Percentiles rank a stretch among this genome's conserved stretches.
Evolutionary conservation across 2,329 filamentous ascomycete species (phyloP).

Genomic region (Mariannaea sp.): DNA sequence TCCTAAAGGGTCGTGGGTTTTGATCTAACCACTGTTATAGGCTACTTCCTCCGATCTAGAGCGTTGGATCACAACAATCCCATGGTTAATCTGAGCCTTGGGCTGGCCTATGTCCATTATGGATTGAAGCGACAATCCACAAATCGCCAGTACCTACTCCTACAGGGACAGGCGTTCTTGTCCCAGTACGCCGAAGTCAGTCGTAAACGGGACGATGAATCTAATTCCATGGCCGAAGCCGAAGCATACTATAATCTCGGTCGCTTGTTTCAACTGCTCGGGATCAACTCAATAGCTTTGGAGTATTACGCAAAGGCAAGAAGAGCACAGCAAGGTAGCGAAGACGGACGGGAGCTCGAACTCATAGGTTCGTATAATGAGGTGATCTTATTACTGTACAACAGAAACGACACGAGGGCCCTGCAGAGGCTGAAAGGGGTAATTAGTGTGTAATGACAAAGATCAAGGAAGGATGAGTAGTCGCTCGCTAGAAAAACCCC

Average conservation of each 20-base stretch:
- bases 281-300: conserved; percentile 61
- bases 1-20: no score
- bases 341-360: conserved; percentile 32
- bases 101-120: conserved; percentile 84
- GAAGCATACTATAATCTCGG: conserved; percentile 48
- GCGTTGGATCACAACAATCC: conserved; percentile 77
- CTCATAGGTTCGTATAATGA: conserved; percentile 42
- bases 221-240: conserved; percentile 24
- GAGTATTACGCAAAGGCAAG: conserved; percentile 65
- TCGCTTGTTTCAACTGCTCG: conserved; percentile 45
- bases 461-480: no score
- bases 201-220: not conserved
- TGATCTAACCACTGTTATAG: conserved; percentile 42
- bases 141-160: conserved; percentile 85
- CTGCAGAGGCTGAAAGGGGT: not conserved
- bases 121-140: conserved; percentile 87
- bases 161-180: conserved; percentile 84
- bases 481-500: no score
- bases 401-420: conserved; percentile 38
- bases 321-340: conserved; percentile 10
- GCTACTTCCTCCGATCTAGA: conserved; percentile 82
- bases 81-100: conserved; percentile 80
- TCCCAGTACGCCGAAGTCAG: conserved; percentile 44
- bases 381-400: conserved; percentile 39
- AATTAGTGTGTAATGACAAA: not conserved